A percentile compares a stretch with the other conserved stretches of the same genome.
Conservation (phyloP, 2,329 filamentous ascomycete genomes). For the Cordyceps farinosa region DNA sequence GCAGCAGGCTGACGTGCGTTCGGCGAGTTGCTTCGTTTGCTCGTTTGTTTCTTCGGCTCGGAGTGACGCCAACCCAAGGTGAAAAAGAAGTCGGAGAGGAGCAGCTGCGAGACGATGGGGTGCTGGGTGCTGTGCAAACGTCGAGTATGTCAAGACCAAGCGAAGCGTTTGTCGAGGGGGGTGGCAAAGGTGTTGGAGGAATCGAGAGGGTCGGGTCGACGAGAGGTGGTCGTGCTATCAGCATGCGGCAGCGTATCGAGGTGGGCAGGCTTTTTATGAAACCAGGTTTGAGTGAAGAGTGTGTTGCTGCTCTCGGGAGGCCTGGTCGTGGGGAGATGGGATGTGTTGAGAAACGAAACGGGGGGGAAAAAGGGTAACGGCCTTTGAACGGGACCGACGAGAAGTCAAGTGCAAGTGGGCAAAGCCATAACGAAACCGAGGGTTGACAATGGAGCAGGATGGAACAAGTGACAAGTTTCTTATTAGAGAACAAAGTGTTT, state of each 20-base stretch:
- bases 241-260: conserved; percentile 4
- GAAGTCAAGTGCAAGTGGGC: conserved; percentile 5
- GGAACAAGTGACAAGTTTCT: not conserved
- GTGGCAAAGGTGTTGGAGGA: not conserved
- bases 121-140: not conserved
- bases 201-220: not conserved
- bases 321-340: not conserved
- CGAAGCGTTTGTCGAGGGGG: conserved; percentile 1
- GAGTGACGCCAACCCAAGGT: not conserved
- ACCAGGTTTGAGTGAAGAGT: not conserved
- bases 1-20: not conserved
- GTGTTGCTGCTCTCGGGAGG: not conserved
- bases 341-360: conserved; percentile 5
- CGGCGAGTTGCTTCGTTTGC: conserved; percentile 1
- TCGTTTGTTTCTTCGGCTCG: conserved; percentile 4
- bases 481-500: not conserved
- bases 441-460: conserved; percentile 9
- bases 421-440: conserved; percentile 1
- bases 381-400: not conserved
- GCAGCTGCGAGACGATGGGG: not conserved
- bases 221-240: conserved; percentile 1
- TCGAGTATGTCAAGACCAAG: conserved; percentile 6
- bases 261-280: not conserved
- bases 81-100: not conserved
- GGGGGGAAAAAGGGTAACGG: not conserved